Evolutionary conservation across 2,329 filamentous ascomycete species (phyloP).

Genomic region (Bipolaris oryzae): DNA sequence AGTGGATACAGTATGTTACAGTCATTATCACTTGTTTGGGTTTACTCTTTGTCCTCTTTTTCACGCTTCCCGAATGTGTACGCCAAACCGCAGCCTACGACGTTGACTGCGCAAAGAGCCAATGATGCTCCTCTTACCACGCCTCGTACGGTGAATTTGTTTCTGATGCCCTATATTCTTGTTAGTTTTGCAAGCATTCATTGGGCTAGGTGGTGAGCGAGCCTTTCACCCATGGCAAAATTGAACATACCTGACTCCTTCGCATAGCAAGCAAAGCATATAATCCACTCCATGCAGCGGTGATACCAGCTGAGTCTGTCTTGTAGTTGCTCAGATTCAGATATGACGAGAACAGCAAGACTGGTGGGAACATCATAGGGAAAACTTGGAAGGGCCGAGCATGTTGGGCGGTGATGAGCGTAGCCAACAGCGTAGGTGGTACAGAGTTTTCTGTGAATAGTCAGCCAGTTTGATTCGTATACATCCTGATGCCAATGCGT

Average conservation of each 20-base stretch:
- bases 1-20: slow-evolving; percentile 14
- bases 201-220: background rate
- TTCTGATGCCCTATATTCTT: slow-evolving; percentile 46
- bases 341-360: slow-evolving; percentile 70
- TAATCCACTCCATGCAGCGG: slow-evolving; percentile 68
- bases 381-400: slow-evolving; percentile 68
- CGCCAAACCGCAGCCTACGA: slow-evolving; percentile 58
- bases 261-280: slow-evolving; percentile 68
- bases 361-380: slow-evolving; percentile 70
- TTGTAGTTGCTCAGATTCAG: slow-evolving; percentile 68
- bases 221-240: no score
- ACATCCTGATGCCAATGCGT: background rate
- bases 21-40: background rate
- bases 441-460: slow-evolving; percentile 63
- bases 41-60: slow-evolving; percentile 34
- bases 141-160: slow-evolving; percentile 58
- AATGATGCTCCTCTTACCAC: slow-evolving; percentile 60
- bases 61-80: slow-evolving; percentile 58
- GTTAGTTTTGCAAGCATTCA: background rate
- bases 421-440: slow-evolving; percentile 68
- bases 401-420: slow-evolving; percentile 69
- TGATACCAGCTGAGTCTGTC: slow-evolving; percentile 67
- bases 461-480: slow-evolving; percentile 8
- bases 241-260: slow-evolving; percentile 54
- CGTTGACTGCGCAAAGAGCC: slow-evolving; percentile 58